phyloP scores from a whole-genome alignment of 768 basidiomycete species.

The Glaciozyma martinii region DNA sequence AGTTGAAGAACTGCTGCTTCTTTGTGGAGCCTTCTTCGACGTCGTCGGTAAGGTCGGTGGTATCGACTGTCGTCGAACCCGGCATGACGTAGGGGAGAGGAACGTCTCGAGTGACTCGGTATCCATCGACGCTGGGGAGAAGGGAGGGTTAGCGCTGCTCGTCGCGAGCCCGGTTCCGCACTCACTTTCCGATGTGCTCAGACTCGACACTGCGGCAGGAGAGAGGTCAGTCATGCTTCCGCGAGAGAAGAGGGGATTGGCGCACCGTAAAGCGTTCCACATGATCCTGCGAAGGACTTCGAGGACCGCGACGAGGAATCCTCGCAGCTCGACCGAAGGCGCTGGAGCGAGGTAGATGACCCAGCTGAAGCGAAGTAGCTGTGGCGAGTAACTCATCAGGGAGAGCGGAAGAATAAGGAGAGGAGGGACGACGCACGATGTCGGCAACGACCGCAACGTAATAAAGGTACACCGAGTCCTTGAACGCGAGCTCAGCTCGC shows the following conservation, averaged over 20 bases:
- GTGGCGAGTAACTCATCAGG: slow-evolving; percentile 50
- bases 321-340: slow-evolving; percentile 48
- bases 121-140: slow-evolving; percentile 77
- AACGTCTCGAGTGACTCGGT: slow-evolving; percentile 75
- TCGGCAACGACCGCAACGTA: background rate
- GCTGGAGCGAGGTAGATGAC: slow-evolving; percentile 61
- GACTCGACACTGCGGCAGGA: slow-evolving; percentile 31
- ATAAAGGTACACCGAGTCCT: slow-evolving; percentile 52
- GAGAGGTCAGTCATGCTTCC: background rate
- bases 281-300: slow-evolving; percentile 74
- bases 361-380: slow-evolving; percentile 69
- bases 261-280: slow-evolving; percentile 69
- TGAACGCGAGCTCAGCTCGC: slow-evolving; percentile 66
- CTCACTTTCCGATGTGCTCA: slow-evolving; percentile 38
- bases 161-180: background rate
- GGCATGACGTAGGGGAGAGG: slow-evolving; percentile 59
- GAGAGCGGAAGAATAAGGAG: too few relatives aligned
- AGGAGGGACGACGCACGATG: too few relatives aligned
- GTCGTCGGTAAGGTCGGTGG: slow-evolving; percentile 5
- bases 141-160: background rate
- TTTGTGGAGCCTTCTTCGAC: background rate
- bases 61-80: background rate
- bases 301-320: slow-evolving; percentile 59
- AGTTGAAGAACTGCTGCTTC: slow-evolving; percentile 3
- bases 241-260: slow-evolving; percentile 8